These are phyloP conservation scores for Penicillium sp. DNA, from an alignment of 2,329 filamentous ascomycete species.

Conservation along the genomic window DNA sequence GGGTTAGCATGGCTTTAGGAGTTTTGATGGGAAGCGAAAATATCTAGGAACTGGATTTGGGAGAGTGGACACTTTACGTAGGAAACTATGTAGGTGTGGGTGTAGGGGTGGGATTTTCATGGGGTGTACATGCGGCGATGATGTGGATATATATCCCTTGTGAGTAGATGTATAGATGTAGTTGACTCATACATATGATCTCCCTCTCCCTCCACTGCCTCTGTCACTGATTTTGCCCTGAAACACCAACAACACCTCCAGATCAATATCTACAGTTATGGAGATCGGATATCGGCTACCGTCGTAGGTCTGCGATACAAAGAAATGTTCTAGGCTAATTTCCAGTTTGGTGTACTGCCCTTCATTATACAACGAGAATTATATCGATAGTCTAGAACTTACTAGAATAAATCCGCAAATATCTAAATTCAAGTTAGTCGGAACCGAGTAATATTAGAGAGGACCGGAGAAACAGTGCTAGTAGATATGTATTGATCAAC, in stretches of 20 bases:
- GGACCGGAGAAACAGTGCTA: too few relatives aligned
- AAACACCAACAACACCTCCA: background rate
- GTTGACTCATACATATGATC: background rate
- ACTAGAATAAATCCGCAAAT: background rate
- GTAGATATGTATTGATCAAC: too few relatives aligned
- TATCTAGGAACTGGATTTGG: slow-evolving; percentile 1
- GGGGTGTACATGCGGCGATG: background rate
- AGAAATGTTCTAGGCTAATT: background rate
- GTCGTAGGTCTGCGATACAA: background rate
- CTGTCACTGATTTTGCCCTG: background rate
- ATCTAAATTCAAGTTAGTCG: background rate
- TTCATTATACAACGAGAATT: too few relatives aligned
- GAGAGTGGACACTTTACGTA: background rate
- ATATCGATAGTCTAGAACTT: background rate
- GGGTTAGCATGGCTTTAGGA: slow-evolving; percentile 11
- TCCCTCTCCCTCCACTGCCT: background rate
- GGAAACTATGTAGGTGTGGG: background rate
- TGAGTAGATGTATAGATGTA: background rate
- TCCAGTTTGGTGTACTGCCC: background rate
- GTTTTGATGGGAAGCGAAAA: slow-evolving; percentile 8
- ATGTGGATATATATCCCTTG: background rate
- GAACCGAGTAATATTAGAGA: background rate
- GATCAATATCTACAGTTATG: too few relatives aligned
- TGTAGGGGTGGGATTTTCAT: background rate
- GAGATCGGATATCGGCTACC: background rate